These are phyloP conservation scores for Trichoderma lentiforme DNA, from an alignment of 2,329 filamentous ascomycete genomes.

Conservation along the genomic window DNA sequence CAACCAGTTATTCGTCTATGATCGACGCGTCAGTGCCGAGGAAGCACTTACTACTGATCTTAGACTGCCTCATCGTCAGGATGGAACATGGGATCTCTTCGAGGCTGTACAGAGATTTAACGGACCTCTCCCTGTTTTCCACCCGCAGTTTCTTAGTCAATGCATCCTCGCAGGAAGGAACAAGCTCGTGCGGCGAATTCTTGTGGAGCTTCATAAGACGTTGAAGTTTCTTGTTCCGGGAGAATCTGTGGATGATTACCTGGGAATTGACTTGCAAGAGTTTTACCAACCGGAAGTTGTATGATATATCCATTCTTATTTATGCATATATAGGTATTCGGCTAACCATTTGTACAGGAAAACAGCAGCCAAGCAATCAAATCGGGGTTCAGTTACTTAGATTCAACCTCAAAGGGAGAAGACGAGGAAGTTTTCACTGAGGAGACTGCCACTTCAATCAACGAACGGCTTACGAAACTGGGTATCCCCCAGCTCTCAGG, in stretches of 20 bases:
- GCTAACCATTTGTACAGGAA: not conserved
- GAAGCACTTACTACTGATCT: constrained; percentile 56
- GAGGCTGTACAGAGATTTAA: constrained; percentile 81
- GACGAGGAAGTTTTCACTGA: constrained; percentile 61
- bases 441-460: constrained; percentile 65
- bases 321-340: not conserved
- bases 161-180: constrained; percentile 80
- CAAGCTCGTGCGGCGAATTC: constrained; percentile 64
- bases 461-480: constrained; percentile 71
- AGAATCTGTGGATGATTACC: constrained; percentile 73
- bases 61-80: constrained; percentile 46
- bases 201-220: constrained; percentile 68
- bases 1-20: constrained; percentile 85
- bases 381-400: not conserved
- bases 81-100: constrained; percentile 66
- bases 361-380: not conserved
- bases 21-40: constrained; percentile 66
- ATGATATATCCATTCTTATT: not conserved
- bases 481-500: constrained; percentile 77
- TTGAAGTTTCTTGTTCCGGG: constrained; percentile 82
- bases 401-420: not conserved
- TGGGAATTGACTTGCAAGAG: constrained; percentile 63
- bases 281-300: constrained; percentile 44
- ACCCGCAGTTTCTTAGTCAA: constrained; percentile 86
- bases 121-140: constrained; percentile 82